Base-by-base conservation (phyloP, 148 eudicot genomes). In the Pharnaceum exiguum region DNA sequence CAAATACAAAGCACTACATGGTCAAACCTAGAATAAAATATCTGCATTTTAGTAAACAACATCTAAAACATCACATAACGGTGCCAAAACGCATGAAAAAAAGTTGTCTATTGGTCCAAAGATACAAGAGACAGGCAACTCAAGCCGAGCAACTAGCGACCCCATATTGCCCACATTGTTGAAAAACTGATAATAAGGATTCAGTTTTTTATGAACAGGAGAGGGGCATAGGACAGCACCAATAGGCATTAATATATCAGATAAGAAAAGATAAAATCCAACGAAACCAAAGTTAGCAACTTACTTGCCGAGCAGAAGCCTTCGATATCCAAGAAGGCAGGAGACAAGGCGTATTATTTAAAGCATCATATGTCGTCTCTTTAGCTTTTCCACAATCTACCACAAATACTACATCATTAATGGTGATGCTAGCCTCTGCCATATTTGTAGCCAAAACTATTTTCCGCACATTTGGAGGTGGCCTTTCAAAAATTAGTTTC, bases 371-470 rank as follows among this genome's bases (percentile, higher is more conserved):
- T 46, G 95, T 81, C n/a, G 98, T 85, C 81, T 93, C 98, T 70
- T 93, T 93, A 28, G 98, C 98, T 84, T 93, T 93, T 58, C 98
- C 98, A 62, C 98, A 93, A 61, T 93, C 98, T 68, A 93, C 85
- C 52, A 93, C 98, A 73, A 81, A 93, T 30, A 93, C 95, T 19
- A 88, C 71, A 69, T 93, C 98, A 78, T 93, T 89, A 42, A 93
- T 93, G n/a, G 98, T 93, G 28, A 93, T 93, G 73, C 98, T 93
- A 63, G 98, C 93, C 78, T 93, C 98, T 19, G 96, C 96, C 93
- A 93, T 93, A 78, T 93, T 93, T 36, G 98, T 93, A 48, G 98
- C 96, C 63, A 88, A 82, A 33, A 93, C 89, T 45, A 93, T 81
- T 80, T 93, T 93, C 45, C 96, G 96, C 47, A 93, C 82, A 67